A percentile compares a stretch with the other conserved stretches of the same genome.
phyloP scores from a whole-genome alignment of 2,329 filamentous ascomycete species.

The Ophioceras dolichostomum region DNA sequence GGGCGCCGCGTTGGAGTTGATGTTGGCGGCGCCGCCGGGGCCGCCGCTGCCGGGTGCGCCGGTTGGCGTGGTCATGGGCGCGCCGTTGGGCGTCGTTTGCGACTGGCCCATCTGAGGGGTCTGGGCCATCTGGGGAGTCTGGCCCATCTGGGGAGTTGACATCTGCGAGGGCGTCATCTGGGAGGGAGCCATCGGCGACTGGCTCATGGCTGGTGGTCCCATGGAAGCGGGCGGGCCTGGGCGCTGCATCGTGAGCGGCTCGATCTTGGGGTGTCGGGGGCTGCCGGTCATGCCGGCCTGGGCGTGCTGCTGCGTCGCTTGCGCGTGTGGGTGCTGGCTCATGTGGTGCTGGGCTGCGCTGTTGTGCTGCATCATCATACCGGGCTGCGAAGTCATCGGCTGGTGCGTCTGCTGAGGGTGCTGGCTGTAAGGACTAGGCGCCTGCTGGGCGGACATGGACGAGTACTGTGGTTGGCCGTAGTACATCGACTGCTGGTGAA shows the following conservation, averaged over 20 bases:
- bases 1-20: slow-evolving; percentile 84
- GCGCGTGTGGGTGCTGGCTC: slow-evolving; percentile 45
- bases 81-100: slow-evolving; percentile 22
- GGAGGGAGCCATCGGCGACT: background rate
- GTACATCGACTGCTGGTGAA: slow-evolving; percentile 76
- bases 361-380: slow-evolving; percentile 54
- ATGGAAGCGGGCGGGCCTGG: slow-evolving; percentile 29
- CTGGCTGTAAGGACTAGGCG: slow-evolving; percentile 48
- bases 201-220: background rate
- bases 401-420: slow-evolving; percentile 42
- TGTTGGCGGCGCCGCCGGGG: slow-evolving; percentile 28
- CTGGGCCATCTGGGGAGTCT: slow-evolving; percentile 7
- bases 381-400: slow-evolving; percentile 51
- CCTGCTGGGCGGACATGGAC: slow-evolving; percentile 51
- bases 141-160: slow-evolving; percentile 5
- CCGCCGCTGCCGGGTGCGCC: slow-evolving; percentile 18
- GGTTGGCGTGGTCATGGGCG: slow-evolving; percentile 30
- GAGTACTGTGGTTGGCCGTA: slow-evolving; percentile 50
- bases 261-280: slow-evolving; percentile 50
- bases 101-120: slow-evolving; percentile 8
- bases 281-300: slow-evolving; percentile 46
- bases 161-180: background rate
- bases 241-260: slow-evolving; percentile 46
- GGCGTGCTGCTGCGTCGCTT: slow-evolving; percentile 43
- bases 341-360: slow-evolving; percentile 42